phyloP scores from a whole-genome alignment of 352 stramenopile species.

The Pythium pectinolyticum region DNA sequence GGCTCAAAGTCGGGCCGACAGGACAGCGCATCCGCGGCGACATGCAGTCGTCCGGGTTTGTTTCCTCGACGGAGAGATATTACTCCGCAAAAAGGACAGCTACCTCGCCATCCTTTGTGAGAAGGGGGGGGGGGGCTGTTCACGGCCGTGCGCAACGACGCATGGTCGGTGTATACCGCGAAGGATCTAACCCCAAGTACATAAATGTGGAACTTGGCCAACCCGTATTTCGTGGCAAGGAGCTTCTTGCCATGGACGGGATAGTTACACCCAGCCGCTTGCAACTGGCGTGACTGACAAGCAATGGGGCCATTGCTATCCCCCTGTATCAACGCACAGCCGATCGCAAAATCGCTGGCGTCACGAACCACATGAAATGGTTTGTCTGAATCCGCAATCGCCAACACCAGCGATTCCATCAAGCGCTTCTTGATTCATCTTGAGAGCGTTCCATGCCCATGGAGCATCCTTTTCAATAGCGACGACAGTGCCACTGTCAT shows the following conservation, averaged over 20 bases:
- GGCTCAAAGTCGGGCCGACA: constrained; percentile 16
- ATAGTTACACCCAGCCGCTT: constrained; percentile 2
- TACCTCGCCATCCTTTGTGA: constrained; percentile 3
- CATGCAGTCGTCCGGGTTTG: constrained; percentile 23
- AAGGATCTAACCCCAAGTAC: constrained; percentile 4
- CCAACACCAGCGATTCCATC: too few relatives aligned
- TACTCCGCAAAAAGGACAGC: constrained; percentile 30
- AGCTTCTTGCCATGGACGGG: constrained; percentile 10
- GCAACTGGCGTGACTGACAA: constrained; percentile 4
- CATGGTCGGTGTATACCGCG: not conserved
- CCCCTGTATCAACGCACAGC: not conserved
- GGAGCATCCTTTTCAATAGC: not conserved
- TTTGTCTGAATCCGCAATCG: not conserved
- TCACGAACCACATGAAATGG: too few relatives aligned
- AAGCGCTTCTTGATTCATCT: too few relatives aligned
- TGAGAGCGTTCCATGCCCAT: not conserved
- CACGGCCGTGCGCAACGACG: not conserved
- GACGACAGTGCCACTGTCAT: constrained; percentile 3
- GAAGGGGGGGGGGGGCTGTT: constrained; percentile 2
- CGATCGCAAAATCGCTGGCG: too few relatives aligned
- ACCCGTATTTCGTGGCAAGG: constrained; percentile 6
- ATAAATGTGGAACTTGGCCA: constrained; percentile 10
- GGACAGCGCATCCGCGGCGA: constrained; percentile 26
- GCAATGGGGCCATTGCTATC: not conserved
- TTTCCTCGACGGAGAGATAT: constrained; percentile 31